Evolutionary conservation across 208 protist species (phyloP), one percentile per base, ranked within the genome.

Genomic region (Wallacemonas sp.): DNA sequence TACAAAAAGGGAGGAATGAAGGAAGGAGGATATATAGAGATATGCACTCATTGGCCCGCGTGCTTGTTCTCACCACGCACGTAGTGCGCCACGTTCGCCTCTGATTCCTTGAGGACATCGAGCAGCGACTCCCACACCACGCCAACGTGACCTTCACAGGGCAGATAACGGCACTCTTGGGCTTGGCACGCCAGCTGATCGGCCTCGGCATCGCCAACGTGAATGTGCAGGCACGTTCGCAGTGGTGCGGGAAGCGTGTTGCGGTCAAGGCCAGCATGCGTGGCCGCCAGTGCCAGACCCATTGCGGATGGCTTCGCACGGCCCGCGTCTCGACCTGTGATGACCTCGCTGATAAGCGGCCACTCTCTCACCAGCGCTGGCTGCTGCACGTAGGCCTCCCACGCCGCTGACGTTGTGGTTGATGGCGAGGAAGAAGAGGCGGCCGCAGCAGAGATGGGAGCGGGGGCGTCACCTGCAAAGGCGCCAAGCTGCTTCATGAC

Each of bases 141-240:
- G 21, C 87, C 87, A 29, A 48, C 61, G 17, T n/a, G 52, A 0
- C 29, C 32, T 36, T 81, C 74, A 32, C 87, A 93, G 39, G 41
- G 26, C 14, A 90, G 21, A 60, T 80, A 93, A 26, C 76, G 70
- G 64, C 83, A 89, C 4, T 74, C 79, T 8, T 70, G 75, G 17
- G 61, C 65, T 52, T 74, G 64, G 26, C 79, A 82, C 11, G 87
- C 87, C 1, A 74, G 33, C 17, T 58, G 49, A 49, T 93, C 87
- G 19, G 77, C 87, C 30, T 84, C 72, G 2, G 64, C 66, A 49
- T 93, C 87, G 1, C 87, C 87, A 0, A 90, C 71, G 76, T 93
- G 87, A 36, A 93, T 71, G 62, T 80, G 81, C 11, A 65, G 39
- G 5, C 14, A 8, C 32, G 26, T 24, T 8, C 3, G n/a, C 9